Evolutionary conservation across 495 filamentous ascomycete genomes (phyloP), one percentile per base, ranked within the genome.

Genomic region (Tuber brumale): DNA sequence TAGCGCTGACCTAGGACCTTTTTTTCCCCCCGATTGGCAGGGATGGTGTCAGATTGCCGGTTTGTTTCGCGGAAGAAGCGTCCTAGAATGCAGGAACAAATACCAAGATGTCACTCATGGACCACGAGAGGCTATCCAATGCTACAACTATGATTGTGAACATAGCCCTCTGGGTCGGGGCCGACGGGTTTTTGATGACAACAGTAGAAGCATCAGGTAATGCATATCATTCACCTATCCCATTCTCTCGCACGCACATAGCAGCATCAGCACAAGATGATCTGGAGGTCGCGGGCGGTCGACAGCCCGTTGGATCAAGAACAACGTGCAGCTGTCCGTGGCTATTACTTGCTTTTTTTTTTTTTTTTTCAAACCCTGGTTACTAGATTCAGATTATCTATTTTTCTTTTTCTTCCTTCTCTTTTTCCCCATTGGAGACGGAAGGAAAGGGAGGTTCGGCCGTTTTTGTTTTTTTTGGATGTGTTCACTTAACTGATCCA

Each of bases 21-120:
- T 69, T 48, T 66, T 73, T 5, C 31, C n/a, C 23, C 27, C 31
- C 57, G 18, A 66, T 66, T 18, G 57, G 51, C 77, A 80, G 78
- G 78, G 76, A 76, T 80, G 78, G 78, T 75, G 75, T 71, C 78
- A 80, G 79, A 80, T 80, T 80, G 78, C 78, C 73, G 78, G 78
- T 69, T 76, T 80, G 77, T 80, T 80, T 73, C 78, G 73, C 61
- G 78, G 78, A 44, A 80, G 75, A 73, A 74, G 73, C 71, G 61
- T 75, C 43, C 46, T 70, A 35, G 78, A 72, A 76, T 80, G 78
- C 70, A 79, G 44, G 70, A 75, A 77, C 70, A 80, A 76, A 70
- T 80, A 76, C 77, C 78, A 71, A 51, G 77, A 79, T 66, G 27
- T 66, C 57, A 66, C 3, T 35, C 27, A 66, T 66, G 27, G 27